Conservation (phyloP, 495 filamentous ascomycete species). For the Aspergillus nanangensis region DNA sequence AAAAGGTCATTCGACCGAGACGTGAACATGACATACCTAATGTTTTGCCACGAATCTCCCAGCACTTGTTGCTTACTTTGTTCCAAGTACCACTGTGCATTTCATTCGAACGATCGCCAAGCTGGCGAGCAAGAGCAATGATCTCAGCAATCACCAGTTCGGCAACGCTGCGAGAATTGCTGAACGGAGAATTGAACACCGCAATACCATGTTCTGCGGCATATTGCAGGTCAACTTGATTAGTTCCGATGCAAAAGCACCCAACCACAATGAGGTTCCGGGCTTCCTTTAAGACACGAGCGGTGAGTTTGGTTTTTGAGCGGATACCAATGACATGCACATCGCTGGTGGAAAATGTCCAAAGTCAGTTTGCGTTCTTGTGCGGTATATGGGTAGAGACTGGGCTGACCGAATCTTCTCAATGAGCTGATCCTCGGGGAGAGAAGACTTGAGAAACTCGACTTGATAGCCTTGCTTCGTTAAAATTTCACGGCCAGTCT, state of each 20-base stretch:
- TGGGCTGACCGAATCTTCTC: constrained; percentile 93
- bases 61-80: constrained; percentile 92
- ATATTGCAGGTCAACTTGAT: constrained; percentile 93
- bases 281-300: constrained; percentile 78
- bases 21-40: constrained; percentile 51
- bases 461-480: constrained; percentile 90
- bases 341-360: constrained; percentile 51
- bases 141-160: constrained; percentile 95
- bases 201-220: constrained; percentile 89
- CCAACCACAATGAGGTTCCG: constrained; percentile 94
- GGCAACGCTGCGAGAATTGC: constrained; percentile 94
- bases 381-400: too few species aligned
- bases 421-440: constrained; percentile 90
- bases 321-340: constrained; percentile 98
- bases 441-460: constrained; percentile 80
- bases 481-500: constrained; percentile 80
- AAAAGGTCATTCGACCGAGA: constrained; percentile 1
- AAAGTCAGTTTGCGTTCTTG: constrained; percentile 3
- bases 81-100: constrained; percentile 96
- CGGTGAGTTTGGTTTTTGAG: constrained; percentile 93
- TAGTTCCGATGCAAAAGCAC: constrained; percentile 99
- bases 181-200: constrained; percentile 99
- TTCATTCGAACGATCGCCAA: constrained; percentile 90
- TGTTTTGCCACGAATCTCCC: constrained; percentile 98
- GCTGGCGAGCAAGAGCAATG: constrained; percentile 83